A percentile compares a stretch with the other conserved stretches of the same genome.
phyloP scores from a whole-genome alignment of 257 asterid genomes.

The Petunia secreta region DNA sequence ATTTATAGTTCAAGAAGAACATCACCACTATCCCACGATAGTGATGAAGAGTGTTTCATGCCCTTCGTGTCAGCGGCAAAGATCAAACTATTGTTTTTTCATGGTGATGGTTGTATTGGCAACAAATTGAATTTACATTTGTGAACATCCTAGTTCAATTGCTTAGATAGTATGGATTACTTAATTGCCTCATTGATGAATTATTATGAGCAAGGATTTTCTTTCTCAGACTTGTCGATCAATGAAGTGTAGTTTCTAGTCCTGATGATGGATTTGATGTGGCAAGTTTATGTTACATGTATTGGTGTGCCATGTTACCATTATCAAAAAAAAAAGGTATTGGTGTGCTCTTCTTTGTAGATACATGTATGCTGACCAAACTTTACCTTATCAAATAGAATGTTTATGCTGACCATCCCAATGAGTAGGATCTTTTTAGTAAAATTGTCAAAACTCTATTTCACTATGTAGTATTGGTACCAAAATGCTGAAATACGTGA shows the following conservation, averaged over 20 bases:
- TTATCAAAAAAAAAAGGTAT: not conserved
- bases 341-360: not conserved
- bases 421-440: not conserved
- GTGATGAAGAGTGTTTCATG: not conserved
- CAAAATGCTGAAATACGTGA: not conserved
- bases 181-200: not conserved
- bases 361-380: not conserved
- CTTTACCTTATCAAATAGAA: too few species aligned
- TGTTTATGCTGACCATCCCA: slow-evolving; percentile 15
- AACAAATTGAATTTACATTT: not conserved
- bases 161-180: not conserved
- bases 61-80: not conserved
- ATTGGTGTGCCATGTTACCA: not conserved
- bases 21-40: not conserved
- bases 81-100: not conserved
- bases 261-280: not conserved
- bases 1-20: not conserved
- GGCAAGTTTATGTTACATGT: not conserved
- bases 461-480: not conserved
- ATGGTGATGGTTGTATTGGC: slow-evolving; percentile 5
- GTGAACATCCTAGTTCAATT: not conserved
- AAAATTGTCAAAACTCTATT: slow-evolving; percentile 6
- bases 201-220: not conserved
- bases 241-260: not conserved
- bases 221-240: not conserved